Conservation (phyloP, 306 rosid genomes). For the Vigna mungo region DNA sequence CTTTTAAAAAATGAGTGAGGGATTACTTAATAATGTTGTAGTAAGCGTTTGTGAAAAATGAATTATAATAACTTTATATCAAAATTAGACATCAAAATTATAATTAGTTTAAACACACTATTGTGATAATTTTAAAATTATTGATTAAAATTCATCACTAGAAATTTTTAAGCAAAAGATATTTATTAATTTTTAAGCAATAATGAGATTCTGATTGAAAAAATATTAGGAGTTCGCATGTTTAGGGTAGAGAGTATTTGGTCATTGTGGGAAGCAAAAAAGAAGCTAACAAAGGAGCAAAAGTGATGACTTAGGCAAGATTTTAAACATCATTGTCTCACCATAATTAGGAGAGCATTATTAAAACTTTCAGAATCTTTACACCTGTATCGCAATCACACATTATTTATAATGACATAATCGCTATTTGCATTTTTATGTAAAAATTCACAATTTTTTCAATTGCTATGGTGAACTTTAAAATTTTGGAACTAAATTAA, state of each 20-base stretch:
- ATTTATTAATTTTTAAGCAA: background rate
- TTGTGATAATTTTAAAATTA: no score
- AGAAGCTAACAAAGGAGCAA: background rate
- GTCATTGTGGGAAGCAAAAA: background rate
- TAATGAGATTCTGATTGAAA: background rate
- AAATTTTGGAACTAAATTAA: background rate
- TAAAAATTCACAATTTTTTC: background rate
- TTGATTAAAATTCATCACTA: no score
- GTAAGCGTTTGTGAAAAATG: no score
- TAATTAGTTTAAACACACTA: no score
- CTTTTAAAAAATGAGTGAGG: no score
- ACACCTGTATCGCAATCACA: background rate
- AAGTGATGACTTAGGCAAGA: background rate
- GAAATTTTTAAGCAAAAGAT: no score
- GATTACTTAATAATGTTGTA: no score
- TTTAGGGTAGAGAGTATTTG: constrained; percentile 10
- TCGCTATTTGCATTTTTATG: background rate
- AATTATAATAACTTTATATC: no score
- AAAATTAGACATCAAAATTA: no score
- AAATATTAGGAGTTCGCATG: background rate
- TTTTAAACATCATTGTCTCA: background rate
- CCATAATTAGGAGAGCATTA: background rate
- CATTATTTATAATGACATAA: background rate
- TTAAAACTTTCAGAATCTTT: background rate
- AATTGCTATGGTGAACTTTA: background rate